These are phyloP conservation scores for Aspergillaceae sp. DNA, from an alignment of 2,329 filamentous ascomycete species.

Conservation along the genomic window DNA sequence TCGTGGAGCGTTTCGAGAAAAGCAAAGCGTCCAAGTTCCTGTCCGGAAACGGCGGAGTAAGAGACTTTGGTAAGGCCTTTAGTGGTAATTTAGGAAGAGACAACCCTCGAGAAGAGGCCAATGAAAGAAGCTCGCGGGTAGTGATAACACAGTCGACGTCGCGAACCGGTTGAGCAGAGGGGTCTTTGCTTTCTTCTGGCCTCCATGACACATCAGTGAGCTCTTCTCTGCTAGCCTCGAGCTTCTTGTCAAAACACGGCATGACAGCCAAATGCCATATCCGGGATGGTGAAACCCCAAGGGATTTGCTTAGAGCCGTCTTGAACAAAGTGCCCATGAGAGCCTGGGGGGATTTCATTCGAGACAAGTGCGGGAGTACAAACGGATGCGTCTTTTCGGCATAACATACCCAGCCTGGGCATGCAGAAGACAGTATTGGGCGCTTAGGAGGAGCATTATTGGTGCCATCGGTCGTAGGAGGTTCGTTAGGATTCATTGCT, in stretches of 20 bases:
- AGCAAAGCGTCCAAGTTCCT: conserved; percentile 61
- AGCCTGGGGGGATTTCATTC: conserved; percentile 88
- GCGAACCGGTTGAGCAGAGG: conserved; percentile 49
- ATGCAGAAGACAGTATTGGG: conserved; percentile 67
- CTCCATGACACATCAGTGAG: conserved; percentile 73
- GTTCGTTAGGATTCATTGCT: conserved; percentile 15
- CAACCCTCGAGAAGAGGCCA: conserved; percentile 71
- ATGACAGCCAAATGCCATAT: conserved; percentile 96
- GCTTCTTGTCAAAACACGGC: conserved; percentile 99
- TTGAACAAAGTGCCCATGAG: conserved; percentile 85
- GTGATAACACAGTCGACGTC: conserved; percentile 99
- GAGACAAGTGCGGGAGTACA: conserved; percentile 81
- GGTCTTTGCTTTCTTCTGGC: conserved; percentile 16
- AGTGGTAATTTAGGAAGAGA: conserved; percentile 65
- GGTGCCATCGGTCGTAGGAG: conserved; percentile 6
- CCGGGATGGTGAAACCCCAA: conserved; percentile 63
- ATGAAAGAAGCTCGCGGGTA: conserved; percentile 83
- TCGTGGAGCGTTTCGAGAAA: conserved; percentile 48
- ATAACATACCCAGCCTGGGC: conserved; percentile 97
- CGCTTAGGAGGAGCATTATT: conserved; percentile 26
- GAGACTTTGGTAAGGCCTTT: conserved; percentile 41
- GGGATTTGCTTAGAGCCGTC: conserved; percentile 64
- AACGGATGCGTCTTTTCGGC: conserved; percentile 97
- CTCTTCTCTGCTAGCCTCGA: conserved; percentile 89
- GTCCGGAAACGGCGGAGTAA: conserved; percentile 62